Evolutionary conservation across 108 stramenopile species (phyloP), one percentile per base, ranked within the genome.

Genomic region (Aurantiochytrium sp.): DNA sequence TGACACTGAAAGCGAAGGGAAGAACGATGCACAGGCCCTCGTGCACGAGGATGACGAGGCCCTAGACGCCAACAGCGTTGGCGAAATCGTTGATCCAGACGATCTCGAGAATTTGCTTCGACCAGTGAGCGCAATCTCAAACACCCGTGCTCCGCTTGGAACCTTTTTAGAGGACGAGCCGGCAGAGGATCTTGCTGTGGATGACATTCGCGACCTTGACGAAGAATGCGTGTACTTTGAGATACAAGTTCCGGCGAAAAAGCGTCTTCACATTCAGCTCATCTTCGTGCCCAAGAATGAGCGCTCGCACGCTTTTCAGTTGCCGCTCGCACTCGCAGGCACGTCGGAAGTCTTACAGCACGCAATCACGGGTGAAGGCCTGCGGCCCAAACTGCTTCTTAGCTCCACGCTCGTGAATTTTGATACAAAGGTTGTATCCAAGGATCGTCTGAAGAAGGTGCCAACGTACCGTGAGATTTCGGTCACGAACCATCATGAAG

Each of bases 241-340:
- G 49, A 88, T 91, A 28, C 49, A 71, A 43, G 89, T 93, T 18
- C 88, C 60, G 47, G 43, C 92, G 3, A 89, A 89, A 10, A 72
- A 72, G 59, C 59, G 47, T 23, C 60, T 93, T 10, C 44, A 44
- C 53, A 45, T 92, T 21, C 58, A 91, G 5, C 49, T 94, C 12
- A 44, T 60, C 8, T 94, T 92, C 76, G 58, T 44, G 60, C 94
- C 94, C 49, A 71, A 14, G 6, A 23, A 58, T 18, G 60, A 89
- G 51, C 69, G 72, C 23, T 58, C 83, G 14, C 93, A 93, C 90
- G 60, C 57, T 55, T 94, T 94, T 51, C 19, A 19, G 59, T 59
- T 94, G 12, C 94, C 93, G 14, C 69, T 94, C 18, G 28, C 49
- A 23, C 87, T 94, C 8, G 59, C 87, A n/a, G 92, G 92, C 57